Percentiles rank a stretch among this genome's conserved stretches.
These are phyloP conservation scores for Paraphaeosphaeria minitans DNA, from an alignment of 2,329 filamentous ascomycete genomes.

Conservation along the genomic window DNA sequence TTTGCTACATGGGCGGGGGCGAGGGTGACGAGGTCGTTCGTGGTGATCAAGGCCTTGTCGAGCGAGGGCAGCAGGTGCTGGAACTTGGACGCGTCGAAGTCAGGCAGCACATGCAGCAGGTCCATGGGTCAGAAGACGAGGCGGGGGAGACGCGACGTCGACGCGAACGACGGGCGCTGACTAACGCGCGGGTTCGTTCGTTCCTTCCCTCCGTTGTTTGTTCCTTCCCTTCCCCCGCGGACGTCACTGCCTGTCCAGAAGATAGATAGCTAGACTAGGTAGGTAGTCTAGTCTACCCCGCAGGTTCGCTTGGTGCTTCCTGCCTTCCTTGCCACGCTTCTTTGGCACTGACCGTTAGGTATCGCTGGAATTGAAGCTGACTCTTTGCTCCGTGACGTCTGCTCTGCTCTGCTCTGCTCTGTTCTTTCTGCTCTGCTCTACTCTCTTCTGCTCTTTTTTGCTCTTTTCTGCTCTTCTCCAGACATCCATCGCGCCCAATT, in stretches of 20 bases:
- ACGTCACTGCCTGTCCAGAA: conserved; percentile 23
- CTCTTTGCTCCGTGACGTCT: not conserved
- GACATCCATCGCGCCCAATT: conserved; percentile 29
- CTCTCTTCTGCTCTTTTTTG: too few species aligned
- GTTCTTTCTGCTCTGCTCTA: too few species aligned
- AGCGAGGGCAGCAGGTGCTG: conserved; percentile 77
- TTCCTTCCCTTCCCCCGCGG: conserved; percentile 24
- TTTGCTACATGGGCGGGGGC: conserved; percentile 83
- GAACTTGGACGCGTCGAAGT: conserved; percentile 74
- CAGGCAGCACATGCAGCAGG: conserved; percentile 79
- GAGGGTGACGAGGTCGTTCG: conserved; percentile 82
- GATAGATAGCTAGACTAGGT: too few species aligned
- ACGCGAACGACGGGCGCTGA: conserved; percentile 1
- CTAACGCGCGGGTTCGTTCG: not conserved
- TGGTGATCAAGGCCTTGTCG: conserved; percentile 77
- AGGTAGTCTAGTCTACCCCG: too few species aligned
- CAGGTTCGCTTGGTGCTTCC: conserved; percentile 16
- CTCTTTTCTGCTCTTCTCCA: conserved; percentile 10
- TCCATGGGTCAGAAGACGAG: conserved; percentile 82
- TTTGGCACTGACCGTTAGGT: too few species aligned
- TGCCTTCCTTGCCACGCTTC: too few species aligned
- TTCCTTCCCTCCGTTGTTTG: too few species aligned
- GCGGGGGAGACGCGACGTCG: not conserved
- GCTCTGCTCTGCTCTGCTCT: not conserved
- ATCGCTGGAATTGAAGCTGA: not conserved